phyloP scores from a whole-genome alignment of 345 rosid species.

The Trapa bicornis region DNA sequence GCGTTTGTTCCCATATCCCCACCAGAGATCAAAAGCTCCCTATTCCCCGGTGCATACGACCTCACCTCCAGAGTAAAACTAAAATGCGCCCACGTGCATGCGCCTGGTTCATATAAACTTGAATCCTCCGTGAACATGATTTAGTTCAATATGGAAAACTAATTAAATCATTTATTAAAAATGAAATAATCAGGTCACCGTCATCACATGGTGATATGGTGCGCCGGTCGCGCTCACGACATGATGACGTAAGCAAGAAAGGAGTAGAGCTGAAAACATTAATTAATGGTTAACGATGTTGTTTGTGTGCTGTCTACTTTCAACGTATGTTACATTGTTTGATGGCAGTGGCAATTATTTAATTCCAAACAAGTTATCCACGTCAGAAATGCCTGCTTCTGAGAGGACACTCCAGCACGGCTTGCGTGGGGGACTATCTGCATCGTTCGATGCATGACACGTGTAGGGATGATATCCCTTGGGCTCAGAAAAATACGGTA shows the following conservation, averaged over 20 bases:
- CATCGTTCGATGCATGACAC: conserved; percentile 6
- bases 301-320: neutral
- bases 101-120: neutral
- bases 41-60: neutral
- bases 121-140: no score
- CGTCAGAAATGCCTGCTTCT: conserved; percentile 8
- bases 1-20: neutral
- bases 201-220: no score
- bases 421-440: neutral
- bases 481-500: neutral
- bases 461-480: neutral
- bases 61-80: neutral
- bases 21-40: neutral
- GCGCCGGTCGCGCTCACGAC: neutral
- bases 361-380: neutral
- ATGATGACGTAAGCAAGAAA: conserved; percentile 8
- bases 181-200: no score
- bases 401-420: neutral
- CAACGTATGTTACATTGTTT: no score
- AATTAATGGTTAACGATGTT: neutral
- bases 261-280: neutral
- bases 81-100: neutral
- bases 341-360: no score
- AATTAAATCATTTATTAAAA: no score
- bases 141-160: no score